These are phyloP conservation scores for Asterella californica DNA, from an alignment of 225 moss, liverwort and hornwort genomes.

Conservation along the genomic window DNA sequence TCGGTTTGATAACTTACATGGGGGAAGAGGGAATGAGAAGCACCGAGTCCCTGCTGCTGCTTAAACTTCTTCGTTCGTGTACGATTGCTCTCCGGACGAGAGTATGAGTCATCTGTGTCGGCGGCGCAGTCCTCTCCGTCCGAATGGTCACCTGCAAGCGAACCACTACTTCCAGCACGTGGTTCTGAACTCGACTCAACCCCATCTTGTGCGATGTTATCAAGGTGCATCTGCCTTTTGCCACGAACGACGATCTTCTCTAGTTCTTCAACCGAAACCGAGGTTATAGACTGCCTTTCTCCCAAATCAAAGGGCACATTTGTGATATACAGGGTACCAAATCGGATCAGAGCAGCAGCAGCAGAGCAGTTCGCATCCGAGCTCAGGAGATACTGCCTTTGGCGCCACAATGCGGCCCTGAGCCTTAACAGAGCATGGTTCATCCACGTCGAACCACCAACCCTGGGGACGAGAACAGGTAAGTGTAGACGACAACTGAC, in stretches of 20 bases:
- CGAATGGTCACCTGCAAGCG: background rate
- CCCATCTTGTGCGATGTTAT: background rate
- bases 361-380: background rate
- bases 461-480: constrained; percentile 21
- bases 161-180: background rate
- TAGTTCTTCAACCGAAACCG: constrained; percentile 26
- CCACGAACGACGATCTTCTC: constrained; percentile 26
- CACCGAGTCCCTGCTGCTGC: background rate
- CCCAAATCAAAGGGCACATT: constrained; percentile 21
- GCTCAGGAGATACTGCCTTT: constrained; percentile 23
- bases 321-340: constrained; percentile 28
- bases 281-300: constrained; percentile 12
- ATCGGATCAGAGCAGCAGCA: constrained; percentile 16
- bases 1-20: constrained; percentile 19
- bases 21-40: constrained; percentile 27
- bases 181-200: background rate
- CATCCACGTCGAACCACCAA: constrained; percentile 27
- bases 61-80: constrained; percentile 1
- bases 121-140: background rate
- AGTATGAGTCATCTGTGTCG: background rate
- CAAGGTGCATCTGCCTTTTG: constrained; percentile 10
- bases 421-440: constrained; percentile 25
- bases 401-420: constrained; percentile 25
- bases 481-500: constrained; percentile 9
- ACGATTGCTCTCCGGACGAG: background rate